phyloP scores from a whole-genome alignment of 208 protist genomes.

The Leishmania arabica region DNA sequence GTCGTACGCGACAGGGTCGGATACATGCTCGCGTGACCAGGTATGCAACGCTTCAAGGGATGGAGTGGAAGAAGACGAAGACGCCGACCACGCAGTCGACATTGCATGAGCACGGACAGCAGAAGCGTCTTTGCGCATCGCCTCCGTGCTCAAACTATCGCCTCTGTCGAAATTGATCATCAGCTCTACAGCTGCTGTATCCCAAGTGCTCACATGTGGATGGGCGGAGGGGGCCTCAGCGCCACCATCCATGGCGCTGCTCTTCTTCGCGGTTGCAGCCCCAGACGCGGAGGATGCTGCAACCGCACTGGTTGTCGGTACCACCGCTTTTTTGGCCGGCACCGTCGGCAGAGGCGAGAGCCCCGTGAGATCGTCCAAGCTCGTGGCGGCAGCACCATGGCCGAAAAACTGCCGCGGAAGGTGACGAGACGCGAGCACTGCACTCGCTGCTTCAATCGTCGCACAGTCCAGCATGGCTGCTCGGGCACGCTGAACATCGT shows the following conservation, averaged over 20 bases:
- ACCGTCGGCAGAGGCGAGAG: not conserved
- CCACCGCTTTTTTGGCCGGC: not conserved
- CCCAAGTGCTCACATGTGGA: not conserved
- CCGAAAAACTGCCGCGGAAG: not conserved
- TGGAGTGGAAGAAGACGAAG: not conserved
- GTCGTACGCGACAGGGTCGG: constrained; percentile 21
- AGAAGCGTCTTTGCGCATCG: not conserved
- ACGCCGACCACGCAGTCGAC: constrained; percentile 5
- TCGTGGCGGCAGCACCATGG: not conserved
- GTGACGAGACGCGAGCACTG: not conserved
- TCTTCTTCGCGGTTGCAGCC: not conserved
- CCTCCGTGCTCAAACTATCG: not conserved
- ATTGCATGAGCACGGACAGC: not conserved
- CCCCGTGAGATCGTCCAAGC: not conserved
- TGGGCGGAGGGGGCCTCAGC: not conserved
- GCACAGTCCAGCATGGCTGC: not conserved
- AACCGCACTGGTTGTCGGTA: not conserved
- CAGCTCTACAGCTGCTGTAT: not conserved
- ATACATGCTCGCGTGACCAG: not conserved
- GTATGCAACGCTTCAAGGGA: not conserved
- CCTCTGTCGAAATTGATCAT: not conserved
- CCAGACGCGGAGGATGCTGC: not conserved
- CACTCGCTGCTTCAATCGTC: not conserved
- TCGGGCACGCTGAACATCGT: not conserved
- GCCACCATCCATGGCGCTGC: not conserved